Evolutionary conservation across 176 grass and related monocot genomes (phyloP).

Genomic region (Lolium multiflorum): DNA sequence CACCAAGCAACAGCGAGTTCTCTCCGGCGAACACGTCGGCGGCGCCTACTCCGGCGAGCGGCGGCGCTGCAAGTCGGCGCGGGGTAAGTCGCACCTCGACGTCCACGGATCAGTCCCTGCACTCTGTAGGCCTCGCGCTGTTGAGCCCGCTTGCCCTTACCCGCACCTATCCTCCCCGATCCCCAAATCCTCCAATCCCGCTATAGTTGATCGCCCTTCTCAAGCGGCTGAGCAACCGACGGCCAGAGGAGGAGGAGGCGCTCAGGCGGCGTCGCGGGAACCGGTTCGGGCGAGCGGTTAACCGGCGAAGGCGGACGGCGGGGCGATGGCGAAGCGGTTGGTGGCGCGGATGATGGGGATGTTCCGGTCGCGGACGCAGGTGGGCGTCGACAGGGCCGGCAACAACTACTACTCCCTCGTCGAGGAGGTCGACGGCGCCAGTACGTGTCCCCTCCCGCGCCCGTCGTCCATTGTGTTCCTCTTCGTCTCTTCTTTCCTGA

Average conservation of each 20-base stretch:
- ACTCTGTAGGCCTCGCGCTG: not conserved
- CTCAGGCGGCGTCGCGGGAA: not conserved
- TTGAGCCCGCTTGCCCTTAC: not conserved
- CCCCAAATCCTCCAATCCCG: conserved; percentile 18
- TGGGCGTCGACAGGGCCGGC: conserved; percentile 79
- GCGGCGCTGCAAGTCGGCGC: conserved; percentile 1
- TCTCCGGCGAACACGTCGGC: not conserved
- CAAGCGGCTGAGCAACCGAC: not conserved
- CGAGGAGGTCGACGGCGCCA: conserved; percentile 73
- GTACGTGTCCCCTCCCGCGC: conserved; percentile 37
- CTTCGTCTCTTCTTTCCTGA: too few relatives aligned
- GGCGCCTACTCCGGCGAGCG: conserved; percentile 18
- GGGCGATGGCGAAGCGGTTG: conserved; percentile 71
- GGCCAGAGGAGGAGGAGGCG: not conserved
- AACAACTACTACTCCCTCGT: conserved; percentile 82
- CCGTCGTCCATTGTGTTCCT: not conserved
- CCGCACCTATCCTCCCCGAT: not conserved
- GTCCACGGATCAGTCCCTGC: not conserved
- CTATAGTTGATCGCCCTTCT: not conserved
- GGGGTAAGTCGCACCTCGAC: not conserved
- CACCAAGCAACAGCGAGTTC: not conserved
- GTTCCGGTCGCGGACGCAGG: conserved; percentile 70
- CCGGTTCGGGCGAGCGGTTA: not conserved
- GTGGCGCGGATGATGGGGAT: conserved; percentile 66
- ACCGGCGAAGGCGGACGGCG: not conserved